Percentiles rank a stretch among this genome's conserved stretches.
Conservation (phyloP, 1,284 basidiomycete species). For the Ceratobasidium sp. region DNA sequence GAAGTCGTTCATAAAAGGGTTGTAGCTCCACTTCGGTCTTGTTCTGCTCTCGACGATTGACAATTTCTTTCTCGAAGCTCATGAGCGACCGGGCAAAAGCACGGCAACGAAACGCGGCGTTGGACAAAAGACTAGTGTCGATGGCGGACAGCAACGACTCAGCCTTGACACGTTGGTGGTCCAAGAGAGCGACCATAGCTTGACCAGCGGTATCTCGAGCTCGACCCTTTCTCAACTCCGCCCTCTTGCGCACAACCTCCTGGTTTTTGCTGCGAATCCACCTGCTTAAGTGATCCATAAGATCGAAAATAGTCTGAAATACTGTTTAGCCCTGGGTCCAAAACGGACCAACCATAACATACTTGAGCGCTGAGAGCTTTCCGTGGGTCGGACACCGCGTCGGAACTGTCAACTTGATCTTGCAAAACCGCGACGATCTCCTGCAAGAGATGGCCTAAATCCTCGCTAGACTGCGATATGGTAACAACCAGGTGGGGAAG, state of each 20-base stretch:
- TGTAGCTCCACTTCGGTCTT: slow-evolving; percentile 65
- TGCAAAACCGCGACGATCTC: slow-evolving; percentile 86
- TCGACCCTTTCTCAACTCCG: slow-evolving; percentile 51
- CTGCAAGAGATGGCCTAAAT: slow-evolving; percentile 68
- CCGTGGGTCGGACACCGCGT: slow-evolving; percentile 71
- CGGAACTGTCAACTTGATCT: slow-evolving; percentile 78
- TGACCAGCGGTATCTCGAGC: slow-evolving; percentile 52
- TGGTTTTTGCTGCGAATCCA: slow-evolving; percentile 80
- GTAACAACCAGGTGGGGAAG: slow-evolving; percentile 93
- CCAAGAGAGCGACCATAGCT: slow-evolving; percentile 53
- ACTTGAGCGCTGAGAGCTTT: slow-evolving; percentile 89
- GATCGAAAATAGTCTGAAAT: slow-evolving; percentile 83
- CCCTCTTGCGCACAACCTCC: slow-evolving; percentile 57
- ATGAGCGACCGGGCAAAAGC: slow-evolving; percentile 93
- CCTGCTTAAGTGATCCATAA: slow-evolving; percentile 93
- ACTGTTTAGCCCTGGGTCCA: slow-evolving; percentile 12
- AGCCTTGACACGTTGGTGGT: slow-evolving; percentile 69
- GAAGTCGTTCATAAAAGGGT: slow-evolving; percentile 86
- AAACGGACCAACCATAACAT: slow-evolving; percentile 9
- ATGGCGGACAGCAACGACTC: slow-evolving; percentile 84
- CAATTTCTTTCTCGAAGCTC: slow-evolving; percentile 88
- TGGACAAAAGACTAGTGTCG: slow-evolving; percentile 87
- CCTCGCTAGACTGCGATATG: slow-evolving; percentile 72
- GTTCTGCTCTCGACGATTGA: slow-evolving; percentile 59
- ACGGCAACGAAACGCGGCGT: slow-evolving; percentile 92